Conservation (phyloP, 1,139 yeast species). For the Kodamaea derodonti region DNA sequence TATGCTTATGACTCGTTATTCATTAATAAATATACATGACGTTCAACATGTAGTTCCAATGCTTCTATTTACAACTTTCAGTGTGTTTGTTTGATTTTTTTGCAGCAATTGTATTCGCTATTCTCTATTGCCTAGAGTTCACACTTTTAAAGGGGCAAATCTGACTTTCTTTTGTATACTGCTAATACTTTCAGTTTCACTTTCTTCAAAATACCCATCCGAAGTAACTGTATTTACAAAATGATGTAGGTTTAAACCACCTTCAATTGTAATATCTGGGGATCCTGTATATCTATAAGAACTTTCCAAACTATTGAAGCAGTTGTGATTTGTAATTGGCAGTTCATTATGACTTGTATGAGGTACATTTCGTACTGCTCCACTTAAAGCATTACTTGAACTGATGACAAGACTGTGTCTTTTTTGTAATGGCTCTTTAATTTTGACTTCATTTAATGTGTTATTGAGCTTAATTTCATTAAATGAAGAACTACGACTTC, state of each 20-base stretch:
- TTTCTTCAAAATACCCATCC: neutral
- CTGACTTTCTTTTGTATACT: slow-evolving; percentile 3
- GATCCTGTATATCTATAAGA: neutral
- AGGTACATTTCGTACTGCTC: slow-evolving; percentile 1
- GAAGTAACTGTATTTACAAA: too few relatives aligned
- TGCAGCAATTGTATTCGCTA: too few relatives aligned
- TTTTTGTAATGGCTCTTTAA: neutral
- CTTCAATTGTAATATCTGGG: slow-evolving; percentile 9
- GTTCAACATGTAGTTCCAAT: too few relatives aligned
- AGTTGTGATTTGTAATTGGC: neutral
- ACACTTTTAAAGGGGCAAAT: slow-evolving; percentile 1
- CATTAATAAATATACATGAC: too few relatives aligned
- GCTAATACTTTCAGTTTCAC: neutral
- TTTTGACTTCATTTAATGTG: neutral
- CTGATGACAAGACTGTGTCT: slow-evolving; percentile 7
- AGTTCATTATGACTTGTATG: too few relatives aligned
- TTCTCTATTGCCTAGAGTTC: too few relatives aligned
- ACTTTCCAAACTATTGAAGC: slow-evolving; percentile 1
- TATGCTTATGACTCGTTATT: too few relatives aligned
- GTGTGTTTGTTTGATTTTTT: too few relatives aligned
- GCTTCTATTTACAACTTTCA: too few relatives aligned
- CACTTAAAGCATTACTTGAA: slow-evolving; percentile 10
- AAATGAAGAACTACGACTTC: neutral
- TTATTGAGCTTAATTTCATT: neutral
- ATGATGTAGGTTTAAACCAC: neutral